These are phyloP conservation scores for Scedosporium minutisporum DNA, from an alignment of 2,329 filamentous ascomycete genomes.

Conservation along the genomic window DNA sequence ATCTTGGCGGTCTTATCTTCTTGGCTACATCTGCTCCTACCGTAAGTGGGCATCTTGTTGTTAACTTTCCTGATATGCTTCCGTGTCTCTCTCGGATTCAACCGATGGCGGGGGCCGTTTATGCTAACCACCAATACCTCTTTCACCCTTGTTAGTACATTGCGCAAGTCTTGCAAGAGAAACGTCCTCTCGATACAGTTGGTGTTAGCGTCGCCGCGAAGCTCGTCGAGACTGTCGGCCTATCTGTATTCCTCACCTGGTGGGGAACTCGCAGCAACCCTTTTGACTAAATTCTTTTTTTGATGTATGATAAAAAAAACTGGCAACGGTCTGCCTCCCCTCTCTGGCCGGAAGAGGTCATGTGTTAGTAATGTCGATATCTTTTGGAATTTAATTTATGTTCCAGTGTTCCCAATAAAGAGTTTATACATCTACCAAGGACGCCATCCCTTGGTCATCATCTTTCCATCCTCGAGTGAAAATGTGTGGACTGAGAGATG, in stretches of 20 bases:
- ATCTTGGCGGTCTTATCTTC: slow-evolving; percentile 86
- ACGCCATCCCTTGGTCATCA: background rate
- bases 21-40: slow-evolving; percentile 78
- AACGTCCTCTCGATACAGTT: slow-evolving; percentile 82
- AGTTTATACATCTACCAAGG: background rate
- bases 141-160: slow-evolving; percentile 58
- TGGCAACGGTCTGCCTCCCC: background rate
- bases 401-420: background rate
- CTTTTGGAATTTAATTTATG: background rate
- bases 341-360: background rate
- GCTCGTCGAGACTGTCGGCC: slow-evolving; percentile 83
- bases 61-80: background rate
- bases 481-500: no score
- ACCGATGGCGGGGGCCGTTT: background rate
- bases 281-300: slow-evolving; percentile 56
- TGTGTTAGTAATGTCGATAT: background rate
- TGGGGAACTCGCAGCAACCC: slow-evolving; percentile 95
- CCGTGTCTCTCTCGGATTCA: background rate
- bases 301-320: background rate
- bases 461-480: background rate
- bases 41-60: slow-evolving; percentile 42
- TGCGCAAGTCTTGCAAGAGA: slow-evolving; percentile 79
- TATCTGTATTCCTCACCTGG: slow-evolving; percentile 89
- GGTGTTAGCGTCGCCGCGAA: slow-evolving; percentile 77
- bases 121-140: background rate